phyloP scores from a whole-genome alignment of 2,329 filamentous ascomycete species.

The Leptographium flavum region DNA sequence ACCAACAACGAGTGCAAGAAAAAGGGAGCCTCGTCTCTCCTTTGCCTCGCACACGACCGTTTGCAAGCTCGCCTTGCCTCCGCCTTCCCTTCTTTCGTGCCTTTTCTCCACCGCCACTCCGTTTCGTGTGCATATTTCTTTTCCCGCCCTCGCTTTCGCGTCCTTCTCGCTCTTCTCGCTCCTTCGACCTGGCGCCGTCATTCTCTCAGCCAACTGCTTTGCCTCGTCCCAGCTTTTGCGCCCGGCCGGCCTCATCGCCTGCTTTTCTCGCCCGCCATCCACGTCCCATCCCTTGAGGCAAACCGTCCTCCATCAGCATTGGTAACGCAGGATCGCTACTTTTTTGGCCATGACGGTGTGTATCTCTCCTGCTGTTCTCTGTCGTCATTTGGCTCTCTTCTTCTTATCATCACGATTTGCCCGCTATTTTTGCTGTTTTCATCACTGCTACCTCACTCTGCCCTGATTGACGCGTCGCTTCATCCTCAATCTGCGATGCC shows the following conservation, averaged over 20 bases:
- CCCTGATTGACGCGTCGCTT: background rate
- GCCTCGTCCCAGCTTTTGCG: background rate
- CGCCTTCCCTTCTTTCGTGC: background rate
- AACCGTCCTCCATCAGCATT: background rate
- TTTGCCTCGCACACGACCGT: background rate
- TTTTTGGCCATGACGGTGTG: background rate
- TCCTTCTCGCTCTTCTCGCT: conserved; percentile 1
- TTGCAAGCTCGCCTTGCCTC: conserved; percentile 9
- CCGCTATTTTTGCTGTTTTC: background rate
- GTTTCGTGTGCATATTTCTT: no score
- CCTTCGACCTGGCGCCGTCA: background rate
- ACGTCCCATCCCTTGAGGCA: no score
- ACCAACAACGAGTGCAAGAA: conserved; percentile 6
- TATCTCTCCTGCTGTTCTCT: no score
- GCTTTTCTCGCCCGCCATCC: background rate
- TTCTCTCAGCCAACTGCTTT: background rate
- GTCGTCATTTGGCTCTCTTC: background rate
- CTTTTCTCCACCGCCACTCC: background rate
- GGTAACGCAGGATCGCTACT: background rate
- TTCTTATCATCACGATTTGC: background rate
- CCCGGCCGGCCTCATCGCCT: background rate
- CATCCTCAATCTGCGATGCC: background rate
- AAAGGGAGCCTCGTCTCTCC: conserved; percentile 9
- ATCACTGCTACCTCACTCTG: background rate
- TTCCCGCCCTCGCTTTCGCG: no score